Percentiles rank a stretch among this genome's conserved stretches.
These are phyloP conservation scores for Aegilops longissima DNA, from an alignment of 176 grass and related monocot species.

Conservation along the genomic window DNA sequence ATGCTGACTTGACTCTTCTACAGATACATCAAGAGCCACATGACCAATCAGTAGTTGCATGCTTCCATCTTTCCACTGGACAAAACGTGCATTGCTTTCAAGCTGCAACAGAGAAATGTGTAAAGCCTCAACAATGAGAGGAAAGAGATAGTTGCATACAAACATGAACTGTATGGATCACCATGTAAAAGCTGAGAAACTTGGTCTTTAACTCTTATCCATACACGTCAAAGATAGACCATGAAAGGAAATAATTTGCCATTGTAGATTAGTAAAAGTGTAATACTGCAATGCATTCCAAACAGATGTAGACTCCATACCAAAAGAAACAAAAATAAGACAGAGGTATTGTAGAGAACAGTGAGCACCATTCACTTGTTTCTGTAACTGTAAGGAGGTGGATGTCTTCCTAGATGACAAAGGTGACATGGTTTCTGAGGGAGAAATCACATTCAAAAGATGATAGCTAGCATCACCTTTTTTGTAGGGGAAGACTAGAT, in stretches of 20 bases:
- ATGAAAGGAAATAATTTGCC: neutral
- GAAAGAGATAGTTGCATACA: neutral
- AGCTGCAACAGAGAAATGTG: conserved; percentile 44
- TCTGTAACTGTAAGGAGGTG: neutral
- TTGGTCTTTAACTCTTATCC: neutral
- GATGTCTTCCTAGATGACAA: conserved; percentile 10
- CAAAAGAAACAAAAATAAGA: neutral
- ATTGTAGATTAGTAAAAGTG: neutral
- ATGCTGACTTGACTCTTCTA: conserved; percentile 72
- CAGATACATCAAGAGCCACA: conserved; percentile 89
- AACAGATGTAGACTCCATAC: neutral
- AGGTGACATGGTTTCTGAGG: neutral
- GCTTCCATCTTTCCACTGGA: conserved; percentile 95
- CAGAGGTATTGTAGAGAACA: neutral
- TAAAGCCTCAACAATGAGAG: conserved; percentile 19
- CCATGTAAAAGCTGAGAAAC: neutral
- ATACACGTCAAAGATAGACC: neutral
- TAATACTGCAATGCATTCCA: neutral
- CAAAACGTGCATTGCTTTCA: conserved; percentile 95
- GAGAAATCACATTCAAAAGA: conserved; percentile 5
- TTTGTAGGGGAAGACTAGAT: conserved; percentile 6
- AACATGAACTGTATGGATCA: neutral
- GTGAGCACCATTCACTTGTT: neutral
- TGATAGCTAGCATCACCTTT: neutral
- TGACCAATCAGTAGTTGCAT: conserved; percentile 89